Base-by-base conservation (phyloP, 257 asterid genomes). In the Primulina tabacum region DNA sequence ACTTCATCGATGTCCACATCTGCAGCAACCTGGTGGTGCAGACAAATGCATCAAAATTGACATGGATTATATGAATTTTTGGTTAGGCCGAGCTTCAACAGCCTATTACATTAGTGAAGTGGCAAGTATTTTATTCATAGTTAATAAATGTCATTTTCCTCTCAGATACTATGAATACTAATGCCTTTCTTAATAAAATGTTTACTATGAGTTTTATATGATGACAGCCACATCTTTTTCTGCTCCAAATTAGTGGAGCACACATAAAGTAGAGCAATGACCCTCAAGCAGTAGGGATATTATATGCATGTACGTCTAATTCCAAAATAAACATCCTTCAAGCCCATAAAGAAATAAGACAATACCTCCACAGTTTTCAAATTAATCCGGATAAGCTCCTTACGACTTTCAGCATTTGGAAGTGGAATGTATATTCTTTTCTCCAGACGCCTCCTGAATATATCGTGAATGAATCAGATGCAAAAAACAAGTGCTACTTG, bases 401-500 rank as follows among this genome's bases (percentile, higher is more conserved):
- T 94, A 6, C 97, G 91, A 74, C 89, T 81, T 78, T 94, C 99
- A 56, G 91, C 88, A 80, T 74, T 91, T 55, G 99, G 97, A 68
- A 94, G 87, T n/a, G 99, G 99, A 72, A 94, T 94, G 82, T 94
- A 91, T 62, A 91, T 91, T 72, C 99, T 82, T 83, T 94, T 94
- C 83, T 91, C 99, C 82, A 94, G 81, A 69, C 99, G 89, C 88
- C 97, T 86, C 99, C 99, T 91, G 85, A 78, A 80, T 76, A 76
- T 32, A 43, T 57, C 64, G 76, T 68, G 47, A 71, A 72, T 29
- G 58, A 66, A 75, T 74, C 72, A 77, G 65, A 76, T 63, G 47
- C 66, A 58, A 18, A 9, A 38, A 38, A 64, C 60, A 58, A 12
- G 53, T 43, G 34, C 21, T 7, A 60, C 37, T 62, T 59, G 7